These are phyloP conservation scores for Pichia sp. DNA, from an alignment of 1,139 yeast genomes.

Conservation along the genomic window DNA sequence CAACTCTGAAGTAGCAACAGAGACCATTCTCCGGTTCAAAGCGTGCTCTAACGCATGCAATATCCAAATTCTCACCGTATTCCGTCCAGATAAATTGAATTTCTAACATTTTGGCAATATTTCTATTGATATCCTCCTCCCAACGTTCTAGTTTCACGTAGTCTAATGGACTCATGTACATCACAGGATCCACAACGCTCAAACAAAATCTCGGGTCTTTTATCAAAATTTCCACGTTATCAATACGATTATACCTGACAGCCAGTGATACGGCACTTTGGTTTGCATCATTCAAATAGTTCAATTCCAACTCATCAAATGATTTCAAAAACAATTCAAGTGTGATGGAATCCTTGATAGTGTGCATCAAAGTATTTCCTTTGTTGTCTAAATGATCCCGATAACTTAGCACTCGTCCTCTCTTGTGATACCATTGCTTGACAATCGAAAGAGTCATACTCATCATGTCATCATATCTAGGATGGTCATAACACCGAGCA, in stretches of 20 bases:
- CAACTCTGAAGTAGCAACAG: constrained; percentile 36
- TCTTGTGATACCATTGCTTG: constrained; percentile 37
- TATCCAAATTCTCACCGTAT: constrained; percentile 31
- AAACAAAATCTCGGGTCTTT: constrained; percentile 45
- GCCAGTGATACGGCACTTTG: constrained; percentile 18
- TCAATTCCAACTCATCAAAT: constrained; percentile 50
- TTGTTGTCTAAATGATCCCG: constrained; percentile 64
- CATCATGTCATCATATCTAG: constrained; percentile 52
- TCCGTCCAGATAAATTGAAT: constrained; percentile 34
- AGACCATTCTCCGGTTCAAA: constrained; percentile 32
- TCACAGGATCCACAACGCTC: constrained; percentile 40
- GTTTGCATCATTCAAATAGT: constrained; percentile 49
- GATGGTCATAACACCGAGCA: constrained; percentile 79
- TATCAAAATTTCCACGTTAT: constrained; percentile 49
- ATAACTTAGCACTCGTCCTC: constrained; percentile 37
- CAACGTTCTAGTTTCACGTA: constrained; percentile 39
- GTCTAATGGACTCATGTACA: constrained; percentile 45
- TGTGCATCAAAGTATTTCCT: constrained; percentile 76
- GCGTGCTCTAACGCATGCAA: constrained; percentile 34
- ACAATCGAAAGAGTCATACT: constrained; percentile 45
- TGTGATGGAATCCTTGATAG: constrained; percentile 38
- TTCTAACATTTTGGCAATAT: constrained; percentile 45
- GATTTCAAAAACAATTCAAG: constrained; percentile 33
- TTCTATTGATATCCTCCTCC: constrained; percentile 32
- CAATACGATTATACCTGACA: constrained; percentile 63